Evolutionary conservation across 768 basidiomycete species (phyloP).

Genomic region (Lactarius hatsudake): DNA sequence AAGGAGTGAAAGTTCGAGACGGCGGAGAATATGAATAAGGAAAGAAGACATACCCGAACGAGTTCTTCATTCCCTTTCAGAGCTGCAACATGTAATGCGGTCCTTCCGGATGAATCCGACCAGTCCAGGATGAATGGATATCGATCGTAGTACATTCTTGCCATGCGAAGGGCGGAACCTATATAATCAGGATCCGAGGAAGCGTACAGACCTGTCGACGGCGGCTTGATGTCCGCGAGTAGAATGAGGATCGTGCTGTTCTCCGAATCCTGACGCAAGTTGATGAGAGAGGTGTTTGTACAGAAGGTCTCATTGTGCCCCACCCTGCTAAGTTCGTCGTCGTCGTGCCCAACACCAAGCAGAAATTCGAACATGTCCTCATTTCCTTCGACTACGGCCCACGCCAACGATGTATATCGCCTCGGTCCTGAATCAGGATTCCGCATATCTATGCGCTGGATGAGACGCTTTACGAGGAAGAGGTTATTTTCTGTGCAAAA

Average conservation of each 20-base stretch:
- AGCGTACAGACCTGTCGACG: slow-evolving; percentile 44
- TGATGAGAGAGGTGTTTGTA: slow-evolving; percentile 6
- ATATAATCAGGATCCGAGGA: slow-evolving; percentile 58
- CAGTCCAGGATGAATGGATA: slow-evolving; percentile 88
- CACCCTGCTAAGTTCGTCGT: slow-evolving; percentile 88
- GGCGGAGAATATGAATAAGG: slow-evolving; percentile 24
- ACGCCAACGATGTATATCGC: slow-evolving; percentile 85
- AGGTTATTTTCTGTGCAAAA: slow-evolving; percentile 80
- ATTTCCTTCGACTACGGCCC: slow-evolving; percentile 85
- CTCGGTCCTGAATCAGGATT: slow-evolving; percentile 79
- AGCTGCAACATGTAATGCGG: slow-evolving; percentile 84
- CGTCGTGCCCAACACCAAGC: slow-evolving; percentile 83
- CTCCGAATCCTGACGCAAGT: slow-evolving; percentile 68
- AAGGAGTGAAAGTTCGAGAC: slow-evolving; percentile 20
- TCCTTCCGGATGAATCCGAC: slow-evolving; percentile 88
- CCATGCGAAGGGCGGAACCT: slow-evolving; percentile 80
- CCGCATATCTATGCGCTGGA: slow-evolving; percentile 83
- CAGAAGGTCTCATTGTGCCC: slow-evolving; percentile 32
- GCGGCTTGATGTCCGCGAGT: slow-evolving; percentile 77
- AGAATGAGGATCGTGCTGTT: slow-evolving; percentile 92
- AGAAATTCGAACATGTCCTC: slow-evolving; percentile 94
- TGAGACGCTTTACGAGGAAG: slow-evolving; percentile 84
- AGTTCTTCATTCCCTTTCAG: slow-evolving; percentile 88
- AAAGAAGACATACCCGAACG: slow-evolving; percentile 59
- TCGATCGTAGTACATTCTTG: slow-evolving; percentile 79